Evolutionary conservation across 805 yeast species (phyloP), one percentile per base, ranked within the genome.

Genomic region (Candida suzukii): DNA sequence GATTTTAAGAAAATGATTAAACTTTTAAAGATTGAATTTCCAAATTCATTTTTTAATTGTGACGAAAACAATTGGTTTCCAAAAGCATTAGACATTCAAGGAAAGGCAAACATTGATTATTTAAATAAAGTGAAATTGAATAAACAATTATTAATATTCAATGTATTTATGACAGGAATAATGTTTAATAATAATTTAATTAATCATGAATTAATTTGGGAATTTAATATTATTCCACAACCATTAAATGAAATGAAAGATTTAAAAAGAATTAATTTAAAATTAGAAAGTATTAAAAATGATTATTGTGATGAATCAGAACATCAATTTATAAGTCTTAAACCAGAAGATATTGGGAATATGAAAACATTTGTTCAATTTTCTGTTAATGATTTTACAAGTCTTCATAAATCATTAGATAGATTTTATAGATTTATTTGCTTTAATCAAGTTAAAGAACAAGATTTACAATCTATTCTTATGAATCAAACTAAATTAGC

Each of bases 281-380:
- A 30, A 17, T 29, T 27, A 9, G 30, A 37, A 14, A 21, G 11
- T 16, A 10, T 21, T 14, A 19, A 27, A 21, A n/a, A 18, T 10
- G 31, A 19, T 30, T 26, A 27, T 24, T 19, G 16, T 38, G 28
- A 38, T 16, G 28, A 26, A 12, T 10, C 31, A 22, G n/a, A 27
- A 12, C 31, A 35, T 41, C 19, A 40, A n/a, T 37, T 34, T 41
- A 22, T 45, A 33, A 42, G 34, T n/a, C 30, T 65, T 3, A 57
- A 51, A 17, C 64, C 64, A 4, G 70, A 68, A 30, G 66, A 66
- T 37, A 53, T 68, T 21, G 57, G 60, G 13, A 79, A 67, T 39
- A 70, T 73, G 41, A 71, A 67, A 37, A 64, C 66, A 27, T 78
- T 78, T 47, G 46, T 77, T 25, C 64, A 63, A 29, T 76, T 64